Evolutionary conservation across 257 asterid species (phyloP).

Genomic region (Rehmannia glutinosa): DNA sequence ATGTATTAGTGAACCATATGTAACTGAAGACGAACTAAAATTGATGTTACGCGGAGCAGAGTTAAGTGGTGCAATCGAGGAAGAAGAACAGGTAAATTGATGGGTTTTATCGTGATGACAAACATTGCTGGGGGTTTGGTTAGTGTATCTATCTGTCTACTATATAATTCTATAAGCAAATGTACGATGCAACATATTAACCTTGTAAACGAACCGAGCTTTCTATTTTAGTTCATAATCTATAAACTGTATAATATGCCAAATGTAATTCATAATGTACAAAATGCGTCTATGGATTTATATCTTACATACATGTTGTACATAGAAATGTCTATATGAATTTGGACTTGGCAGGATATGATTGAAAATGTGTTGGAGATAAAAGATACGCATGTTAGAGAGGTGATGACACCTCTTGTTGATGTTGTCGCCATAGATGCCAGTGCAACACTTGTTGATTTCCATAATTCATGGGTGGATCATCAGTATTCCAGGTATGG

Average conservation of each 20-base stretch:
- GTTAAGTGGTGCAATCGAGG: constrained; percentile 98
- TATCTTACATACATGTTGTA: neutral
- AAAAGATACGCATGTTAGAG: constrained; percentile 97
- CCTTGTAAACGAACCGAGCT: neutral
- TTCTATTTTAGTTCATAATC: neutral
- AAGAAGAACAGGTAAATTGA: constrained; percentile 91
- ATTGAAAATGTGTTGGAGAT: constrained; percentile 96
- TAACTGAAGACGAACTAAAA: constrained; percentile 96
- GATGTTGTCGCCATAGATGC: constrained; percentile 95
- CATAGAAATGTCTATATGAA: neutral
- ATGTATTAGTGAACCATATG: constrained; percentile 82
- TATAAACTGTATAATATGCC: neutral
- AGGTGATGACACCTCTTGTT: constrained; percentile 99
- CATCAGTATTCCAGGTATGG: constrained; percentile 93
- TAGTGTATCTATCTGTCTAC: constrained; percentile 4
- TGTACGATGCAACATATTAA: constrained; percentile 14
- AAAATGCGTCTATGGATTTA: constrained; percentile 2
- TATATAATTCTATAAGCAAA: constrained; percentile 1
- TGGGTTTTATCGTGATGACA: constrained; percentile 11
- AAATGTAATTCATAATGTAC: constrained; percentile 1
- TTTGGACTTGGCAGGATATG: constrained; percentile 72
- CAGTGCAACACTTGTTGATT: constrained; percentile 86
- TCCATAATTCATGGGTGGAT: constrained; percentile 90
- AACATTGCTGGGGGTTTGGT: constrained; percentile 10
- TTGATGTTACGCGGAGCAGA: constrained; percentile 99